These are phyloP conservation scores for Colletotrichum melonis DNA, from an alignment of 2,329 filamentous ascomycete genomes.

Conservation along the genomic window DNA sequence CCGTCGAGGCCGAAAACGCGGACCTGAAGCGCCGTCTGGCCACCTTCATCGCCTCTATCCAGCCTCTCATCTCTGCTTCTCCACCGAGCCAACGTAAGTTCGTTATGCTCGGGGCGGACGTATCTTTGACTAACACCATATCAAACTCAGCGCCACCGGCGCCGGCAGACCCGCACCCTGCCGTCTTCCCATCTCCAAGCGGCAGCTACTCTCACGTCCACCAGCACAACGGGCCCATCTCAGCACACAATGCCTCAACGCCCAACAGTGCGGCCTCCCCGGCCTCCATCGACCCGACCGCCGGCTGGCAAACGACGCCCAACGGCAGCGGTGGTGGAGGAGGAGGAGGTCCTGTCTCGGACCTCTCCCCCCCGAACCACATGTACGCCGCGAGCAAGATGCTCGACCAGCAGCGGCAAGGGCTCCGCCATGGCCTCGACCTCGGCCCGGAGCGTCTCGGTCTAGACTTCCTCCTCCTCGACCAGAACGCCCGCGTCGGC, in stretches of 20 bases:
- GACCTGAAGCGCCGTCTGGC: constrained; percentile 79
- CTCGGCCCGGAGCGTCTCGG: constrained; percentile 75
- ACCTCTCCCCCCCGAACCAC: constrained; percentile 36
- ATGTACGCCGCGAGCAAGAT: constrained; percentile 43
- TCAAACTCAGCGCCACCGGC: constrained; percentile 31
- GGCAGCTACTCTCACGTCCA: constrained; percentile 31
- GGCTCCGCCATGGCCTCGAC: constrained; percentile 66
- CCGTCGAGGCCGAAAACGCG: constrained; percentile 81
- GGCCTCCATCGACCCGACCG: constrained; percentile 41
- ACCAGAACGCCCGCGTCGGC: constrained; percentile 65
- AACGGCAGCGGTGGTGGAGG: background rate
- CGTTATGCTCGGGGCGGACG: background rate
- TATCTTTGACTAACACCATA: constrained; percentile 23
- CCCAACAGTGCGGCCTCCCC: constrained; percentile 53
- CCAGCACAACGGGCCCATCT: constrained; percentile 43
- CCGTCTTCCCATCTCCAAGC: constrained; percentile 46
- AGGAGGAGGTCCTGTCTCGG: constrained; percentile 30
- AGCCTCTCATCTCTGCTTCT: constrained; percentile 62
- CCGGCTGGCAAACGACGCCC: constrained; percentile 18
- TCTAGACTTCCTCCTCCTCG: constrained; percentile 79
- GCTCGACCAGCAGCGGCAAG: constrained; percentile 60
- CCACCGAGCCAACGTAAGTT: constrained; percentile 37
- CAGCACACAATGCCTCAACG: constrained; percentile 48
- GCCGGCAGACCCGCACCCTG: constrained; percentile 38
- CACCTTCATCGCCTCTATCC: constrained; percentile 72